Evolutionary conservation across 2,329 filamentous ascomycete species (phyloP), one percentile per base, ranked within the genome.

Genomic region (Paramyrothecium sp.): DNA sequence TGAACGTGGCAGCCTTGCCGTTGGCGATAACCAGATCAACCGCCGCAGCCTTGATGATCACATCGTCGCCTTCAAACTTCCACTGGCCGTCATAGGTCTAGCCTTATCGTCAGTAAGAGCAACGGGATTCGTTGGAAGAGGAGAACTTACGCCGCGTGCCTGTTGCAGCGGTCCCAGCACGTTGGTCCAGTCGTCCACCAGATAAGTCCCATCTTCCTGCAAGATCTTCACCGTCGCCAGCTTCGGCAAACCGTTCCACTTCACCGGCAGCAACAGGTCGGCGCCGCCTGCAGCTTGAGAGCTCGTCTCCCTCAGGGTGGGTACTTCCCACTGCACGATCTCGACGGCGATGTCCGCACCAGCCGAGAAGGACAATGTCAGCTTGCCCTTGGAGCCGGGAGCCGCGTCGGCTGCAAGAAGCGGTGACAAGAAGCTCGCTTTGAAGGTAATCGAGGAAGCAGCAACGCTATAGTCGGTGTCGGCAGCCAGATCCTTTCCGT

Each of bases 111-210:
- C 4, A 11, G 3, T 12, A 34, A 0, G 48, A 16, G 17, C 2
- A 21, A 21, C 33, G 19, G 38, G 30, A 22, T 1, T 22, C 12
- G 20, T 7, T 7, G 11, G n/a, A 21, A 21, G 3, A 19, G 49
- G 49, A 3, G 8, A 3, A 65, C 69, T 66, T 60, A 70, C 69
- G 60, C 73, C 77, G 17, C 74, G 65, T 13, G 70, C 78, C 60
- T 82, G 74, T 63, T 86, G 81, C 22, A 87, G 65, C 2, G 78
- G 73, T 0, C 80, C 79, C 1, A 86, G 68, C 30, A 75, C 83
- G 63, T 75, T 67, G 0, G 84, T 87, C 81, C 81, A 87, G 53
- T 80, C 76, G 60, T 87, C 84, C 3, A 82, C 74, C 7, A 87
- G 65, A 54, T 76, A 82, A 7, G 68, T 73, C 1, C 81, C 81